Conservation (phyloP, 208 protist genomes). For the Wallacemonas rigidus region DNA sequence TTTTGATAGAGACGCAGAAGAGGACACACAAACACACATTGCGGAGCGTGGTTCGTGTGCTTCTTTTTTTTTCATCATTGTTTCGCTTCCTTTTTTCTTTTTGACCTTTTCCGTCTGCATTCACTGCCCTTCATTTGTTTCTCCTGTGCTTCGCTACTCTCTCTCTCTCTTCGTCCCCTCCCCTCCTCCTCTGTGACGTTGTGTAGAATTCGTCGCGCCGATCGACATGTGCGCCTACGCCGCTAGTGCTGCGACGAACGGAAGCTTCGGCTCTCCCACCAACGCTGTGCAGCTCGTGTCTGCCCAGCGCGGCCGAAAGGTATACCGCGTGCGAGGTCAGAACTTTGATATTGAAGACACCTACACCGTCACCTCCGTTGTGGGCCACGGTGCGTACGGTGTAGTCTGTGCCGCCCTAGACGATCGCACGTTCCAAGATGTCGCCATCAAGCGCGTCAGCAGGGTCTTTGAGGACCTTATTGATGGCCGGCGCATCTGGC, state of each 20-base stretch:
- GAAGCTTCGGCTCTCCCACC: slow-evolving; percentile 39
- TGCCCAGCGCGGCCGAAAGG: slow-evolving; percentile 81
- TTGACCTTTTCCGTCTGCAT: slow-evolving; percentile 13
- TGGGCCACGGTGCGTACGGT: slow-evolving; percentile 91
- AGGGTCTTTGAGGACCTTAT: slow-evolving; percentile 95
- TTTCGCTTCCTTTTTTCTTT: slow-evolving; percentile 1
- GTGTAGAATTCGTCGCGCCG: neutral
- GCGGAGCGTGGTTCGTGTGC: neutral
- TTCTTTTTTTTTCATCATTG: slow-evolving; percentile 8
- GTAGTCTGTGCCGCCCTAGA: slow-evolving; percentile 87
- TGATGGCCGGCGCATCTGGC: slow-evolving; percentile 95
- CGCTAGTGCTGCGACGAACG: slow-evolving; percentile 20
- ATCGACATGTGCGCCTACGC: slow-evolving; percentile 15
- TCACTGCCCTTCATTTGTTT: no score
- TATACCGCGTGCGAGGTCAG: slow-evolving; percentile 84
- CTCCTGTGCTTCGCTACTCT: slow-evolving; percentile 16
- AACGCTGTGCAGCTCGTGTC: slow-evolving; percentile 69
- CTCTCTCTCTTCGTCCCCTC: slow-evolving; percentile 6
- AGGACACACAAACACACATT: no score
- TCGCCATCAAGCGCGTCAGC: slow-evolving; percentile 98
- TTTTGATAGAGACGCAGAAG: no score
- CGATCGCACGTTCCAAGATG: slow-evolving; percentile 72
- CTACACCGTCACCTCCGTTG: slow-evolving; percentile 86
- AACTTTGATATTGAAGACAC: slow-evolving; percentile 86
- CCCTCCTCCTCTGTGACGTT: neutral